Evolutionary conservation across 2,329 filamentous ascomycete genomes (phyloP), one percentile per base, ranked within the genome.

Genomic region (Purpureocillium takamizusanense): DNA sequence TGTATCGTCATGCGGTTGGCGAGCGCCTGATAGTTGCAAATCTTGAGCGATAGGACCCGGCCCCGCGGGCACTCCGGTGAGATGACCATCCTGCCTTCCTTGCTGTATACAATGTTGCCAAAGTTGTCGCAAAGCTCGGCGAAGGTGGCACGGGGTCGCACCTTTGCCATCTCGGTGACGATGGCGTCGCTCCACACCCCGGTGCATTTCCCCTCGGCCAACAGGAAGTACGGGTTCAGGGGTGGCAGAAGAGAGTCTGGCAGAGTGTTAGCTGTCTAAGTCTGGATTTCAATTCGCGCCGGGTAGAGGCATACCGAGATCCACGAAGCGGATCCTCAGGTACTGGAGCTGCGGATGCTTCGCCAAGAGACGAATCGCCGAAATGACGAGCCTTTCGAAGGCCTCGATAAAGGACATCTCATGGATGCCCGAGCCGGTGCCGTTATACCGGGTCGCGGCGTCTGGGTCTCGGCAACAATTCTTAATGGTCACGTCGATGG

Each of bases 131-230:
- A 67, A 39, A 85, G 66, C 47, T 83, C 74, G 32, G 74, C 65
- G 49, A 81, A 86, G 2, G 63, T 60, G 4, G 72, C 71, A 2
- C 63, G 56, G 0, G 82, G 81, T 6, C 82, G 72, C 11, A 74
- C 69, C 29, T 66, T 63, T 25, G 68, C 65, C 38, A 88, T 69
- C 41, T 76, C 70, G 17, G 71, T 62, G 9, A 86, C 61, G 33
- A 87, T 86, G 7, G 63, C 56, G 8, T 82, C 74, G 52, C 78
- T 86, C 83, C 83, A 88, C 2, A 88, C 71, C 5, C 83, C 83
- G 1, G 75, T 78, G 49, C 78, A 83, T 50, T 66, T 61, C 29
- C 73, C 72, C 34, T 77, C 66, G 27, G 70, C 63, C 31, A 86
- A 61, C 40, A 81, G 63, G 53, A 86, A 88, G 51, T 81, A 86